phyloP scores from a whole-genome alignment of 1,284 basidiomycete genomes.

The Boletus sp. region DNA sequence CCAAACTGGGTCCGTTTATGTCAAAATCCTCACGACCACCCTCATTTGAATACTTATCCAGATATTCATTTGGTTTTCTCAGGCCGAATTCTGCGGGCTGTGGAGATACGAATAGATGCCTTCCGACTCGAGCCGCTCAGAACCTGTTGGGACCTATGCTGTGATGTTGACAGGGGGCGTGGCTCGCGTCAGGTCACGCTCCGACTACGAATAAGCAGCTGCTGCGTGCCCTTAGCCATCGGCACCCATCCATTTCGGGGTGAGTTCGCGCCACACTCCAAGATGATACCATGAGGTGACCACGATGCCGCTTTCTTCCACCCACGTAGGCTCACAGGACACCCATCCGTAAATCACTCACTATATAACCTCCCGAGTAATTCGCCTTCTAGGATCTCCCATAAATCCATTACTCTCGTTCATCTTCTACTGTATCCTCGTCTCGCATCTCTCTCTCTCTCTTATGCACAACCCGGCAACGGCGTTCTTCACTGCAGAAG shows the following conservation, averaged over 20 bases:
- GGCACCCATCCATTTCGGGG: conserved; percentile 28
- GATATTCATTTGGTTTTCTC: conserved; percentile 25
- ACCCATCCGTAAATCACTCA: conserved; percentile 24
- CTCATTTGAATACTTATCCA: conserved; percentile 11
- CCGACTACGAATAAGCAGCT: conserved; percentile 13
- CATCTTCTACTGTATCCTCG: background rate
- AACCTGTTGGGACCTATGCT: conserved; percentile 18
- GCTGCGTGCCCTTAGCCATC: conserved; percentile 32
- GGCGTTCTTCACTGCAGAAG: conserved; percentile 36
- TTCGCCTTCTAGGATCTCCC: conserved; percentile 17
- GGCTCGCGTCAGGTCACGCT: conserved; percentile 13
- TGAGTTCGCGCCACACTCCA: conserved; percentile 31
- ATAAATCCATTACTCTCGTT: background rate
- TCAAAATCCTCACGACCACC: conserved; percentile 17
- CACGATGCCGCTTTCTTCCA: conserved; percentile 35
- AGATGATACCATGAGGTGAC: conserved; percentile 32
- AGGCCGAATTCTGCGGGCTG: conserved; percentile 23
- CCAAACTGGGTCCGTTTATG: conserved; percentile 22
- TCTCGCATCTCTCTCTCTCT: conserved; percentile 2
- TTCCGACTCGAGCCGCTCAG: conserved; percentile 17
- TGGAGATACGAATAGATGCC: conserved; percentile 29
- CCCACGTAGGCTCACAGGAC: conserved; percentile 23
- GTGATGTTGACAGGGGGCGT: conserved; percentile 20
- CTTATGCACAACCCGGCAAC: conserved; percentile 31
- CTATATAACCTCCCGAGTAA: conserved; percentile 31